Base-by-base conservation (phyloP, 202 grass and related monocot genomes). In the Setaria viridis region DNA sequence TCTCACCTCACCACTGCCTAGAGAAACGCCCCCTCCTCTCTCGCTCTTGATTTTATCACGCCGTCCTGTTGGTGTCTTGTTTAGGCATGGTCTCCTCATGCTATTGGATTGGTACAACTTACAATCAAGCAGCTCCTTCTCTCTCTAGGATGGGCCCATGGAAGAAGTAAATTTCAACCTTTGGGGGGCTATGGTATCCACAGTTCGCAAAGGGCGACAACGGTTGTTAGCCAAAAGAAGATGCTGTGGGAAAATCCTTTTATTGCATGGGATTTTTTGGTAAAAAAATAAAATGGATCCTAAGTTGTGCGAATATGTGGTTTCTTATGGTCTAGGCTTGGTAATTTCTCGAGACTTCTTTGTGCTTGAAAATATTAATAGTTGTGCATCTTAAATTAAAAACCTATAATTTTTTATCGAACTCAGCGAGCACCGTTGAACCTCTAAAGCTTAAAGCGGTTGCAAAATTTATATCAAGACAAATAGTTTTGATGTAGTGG, bases 1-100 rank as follows among this genome's bases (percentile, higher is more conserved):
- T 88, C 77, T 84, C 82, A 78, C 82, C 78, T 30, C 78, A 29
- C 77, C 82, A 35, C 81, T 53, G 58, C 81, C 54, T 58, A 48
- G 62, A 80, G 76, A 81, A 49, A 68, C 68, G 68, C 42, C 15
- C 15, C 79, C 37, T 58, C 13, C 79, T 1, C 53, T 35, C 59
- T 11, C 59, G 11, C 34, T 30, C 59, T 51, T 10, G 59, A 46
- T 87, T 86, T 74, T 87, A 59, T 76, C 70, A 30, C 63, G 50
- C 14, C 60, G 79, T 62, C 78, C 37, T 77, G 65, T 56, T 71
- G 78, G 47, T 34, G 32, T 54, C 29, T 64, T 82, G 62, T 39
- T 67, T 67, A 49, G 48, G 12, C 63, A 50, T 13, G 60, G 29
- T 51, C 16, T 49, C 77, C 62, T 66, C 77, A 53, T 41, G 73